Base-by-base conservation (phyloP, 352 stramenopile species). In the Pythium vanterpoolii region DNA sequence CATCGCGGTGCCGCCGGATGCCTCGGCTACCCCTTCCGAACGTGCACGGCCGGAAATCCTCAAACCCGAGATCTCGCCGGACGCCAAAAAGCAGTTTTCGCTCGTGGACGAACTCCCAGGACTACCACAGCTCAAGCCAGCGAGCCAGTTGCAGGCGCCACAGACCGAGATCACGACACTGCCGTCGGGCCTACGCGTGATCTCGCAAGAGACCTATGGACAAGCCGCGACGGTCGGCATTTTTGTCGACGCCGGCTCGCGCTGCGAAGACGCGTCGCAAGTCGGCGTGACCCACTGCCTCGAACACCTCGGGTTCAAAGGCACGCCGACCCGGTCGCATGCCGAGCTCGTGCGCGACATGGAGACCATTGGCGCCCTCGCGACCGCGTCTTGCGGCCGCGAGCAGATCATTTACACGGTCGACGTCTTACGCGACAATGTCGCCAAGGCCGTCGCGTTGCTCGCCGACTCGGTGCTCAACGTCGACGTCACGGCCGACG, bases 371-470 rank as follows among this genome's bases (percentile, higher is more conserved):
- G 95, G 96, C 40, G 95, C 80, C 28, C 87, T 95, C 46, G 91
- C 85, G 13, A 98, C 95, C 49, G 92, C 93, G 39, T 96, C 91
- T 19, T 89, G 82, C 27, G 89, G 84, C 31, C 80, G 96, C 45
- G 96, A 99, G 68, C 94, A 99, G 77, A 98, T 98, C 61, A 91
- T 99, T 45, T 98, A 98, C 74, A 98, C 91, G 61, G 89, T 98
- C 59, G 96, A 99, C 72, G 72, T 98, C 43, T 73, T 99, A 40
- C 86, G 96, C 39, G 95, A 98, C 63, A 98, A 98, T 64, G 83
- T 98, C 7, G 77, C 89, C 38, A 74, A 83, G 39, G 95, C 90
- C 1, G 77, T 98, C 45, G 79, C 95, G 59, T 72, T 99, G 53
- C 73, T 99, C 18, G 82, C 87, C 2, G 91, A 97, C 61, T 86